A percentile compares a stretch with the other conserved stretches of the same genome.
These are phyloP conservation scores for Erigeron canadensis DNA, from an alignment of 129 eudicot genomes.

Conservation along the genomic window DNA sequence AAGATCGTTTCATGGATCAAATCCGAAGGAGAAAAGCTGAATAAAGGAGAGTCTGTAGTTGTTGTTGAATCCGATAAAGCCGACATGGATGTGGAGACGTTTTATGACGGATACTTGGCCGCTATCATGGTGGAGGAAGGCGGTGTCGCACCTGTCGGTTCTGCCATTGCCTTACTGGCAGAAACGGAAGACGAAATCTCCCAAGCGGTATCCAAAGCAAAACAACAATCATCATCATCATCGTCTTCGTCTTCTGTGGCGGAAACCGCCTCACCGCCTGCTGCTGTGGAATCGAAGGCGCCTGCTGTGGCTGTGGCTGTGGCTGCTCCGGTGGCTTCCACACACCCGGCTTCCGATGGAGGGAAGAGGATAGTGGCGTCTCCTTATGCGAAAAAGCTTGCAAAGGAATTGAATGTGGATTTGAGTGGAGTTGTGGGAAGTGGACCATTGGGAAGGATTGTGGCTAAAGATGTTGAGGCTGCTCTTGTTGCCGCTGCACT, in stretches of 20 bases:
- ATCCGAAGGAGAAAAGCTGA: constrained; percentile 89
- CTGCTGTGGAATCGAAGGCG: constrained; percentile 24
- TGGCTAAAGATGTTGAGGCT: constrained; percentile 97
- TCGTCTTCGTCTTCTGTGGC: neutral
- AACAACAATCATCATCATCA: constrained; percentile 24
- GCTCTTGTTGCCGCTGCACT: constrained; percentile 43
- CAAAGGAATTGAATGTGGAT: constrained; percentile 83
- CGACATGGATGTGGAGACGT: constrained; percentile 97
- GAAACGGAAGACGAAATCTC: constrained; percentile 84
- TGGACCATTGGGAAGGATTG: constrained; percentile 92
- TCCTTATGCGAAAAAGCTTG: constrained; percentile 94
- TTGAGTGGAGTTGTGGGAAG: constrained; percentile 76
- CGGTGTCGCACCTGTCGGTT: constrained; percentile 78
- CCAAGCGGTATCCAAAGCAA: constrained; percentile 51
- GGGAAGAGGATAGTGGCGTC: constrained; percentile 97
- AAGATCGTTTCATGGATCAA: constrained; percentile 91
- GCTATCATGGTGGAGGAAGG: constrained; percentile 94
- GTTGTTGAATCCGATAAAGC: constrained; percentile 97
- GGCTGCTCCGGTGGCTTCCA: constrained; percentile 35
- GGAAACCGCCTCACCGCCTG: constrained; percentile 10
- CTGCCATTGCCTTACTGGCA: constrained; percentile 65
- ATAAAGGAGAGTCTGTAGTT: constrained; percentile 89
- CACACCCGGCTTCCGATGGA: constrained; percentile 85
- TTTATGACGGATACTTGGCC: constrained; percentile 88
- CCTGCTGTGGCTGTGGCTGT: constrained; percentile 31